A percentile compares a stretch with the other conserved stretches of the same genome.
These are phyloP conservation scores for Aspergillus piperis DNA, from an alignment of 2,329 filamentous ascomycete genomes.

Conservation along the genomic window DNA sequence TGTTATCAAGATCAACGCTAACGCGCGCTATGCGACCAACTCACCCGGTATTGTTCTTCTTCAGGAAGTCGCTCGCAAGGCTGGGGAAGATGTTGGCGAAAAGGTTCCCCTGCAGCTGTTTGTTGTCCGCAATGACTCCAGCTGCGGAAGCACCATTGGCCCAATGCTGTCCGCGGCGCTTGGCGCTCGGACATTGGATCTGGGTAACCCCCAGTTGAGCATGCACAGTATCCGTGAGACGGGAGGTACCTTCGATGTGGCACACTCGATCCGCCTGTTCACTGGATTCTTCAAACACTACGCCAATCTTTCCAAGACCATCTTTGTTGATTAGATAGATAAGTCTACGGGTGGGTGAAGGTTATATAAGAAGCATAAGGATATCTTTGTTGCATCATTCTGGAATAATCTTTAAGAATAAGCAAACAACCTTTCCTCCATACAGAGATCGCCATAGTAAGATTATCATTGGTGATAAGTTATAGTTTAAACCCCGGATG, in stretches of 20 bases:
- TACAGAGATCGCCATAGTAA: not conserved
- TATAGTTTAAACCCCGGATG: not conserved
- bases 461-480: too few relatives aligned
- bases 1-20: constrained; percentile 97
- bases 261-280: constrained; percentile 82
- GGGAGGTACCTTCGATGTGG: constrained; percentile 82
- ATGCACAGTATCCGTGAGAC: constrained; percentile 98
- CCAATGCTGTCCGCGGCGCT: constrained; percentile 91
- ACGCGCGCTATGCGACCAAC: constrained; percentile 95
- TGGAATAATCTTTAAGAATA: too few relatives aligned
- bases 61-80: constrained; percentile 76
- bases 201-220: constrained; percentile 90
- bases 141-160: constrained; percentile 94
- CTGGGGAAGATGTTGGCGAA: constrained; percentile 55
- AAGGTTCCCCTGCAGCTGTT: constrained; percentile 91
- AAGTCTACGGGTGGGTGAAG: not conserved
- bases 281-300: constrained; percentile 84
- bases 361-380: not conserved
- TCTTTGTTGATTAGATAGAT: constrained; percentile 69
- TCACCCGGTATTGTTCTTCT: constrained; percentile 90
- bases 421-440: too few relatives aligned
- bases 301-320: constrained; percentile 76
- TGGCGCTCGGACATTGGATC: constrained; percentile 83
- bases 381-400: not conserved
- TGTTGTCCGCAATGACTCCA: constrained; percentile 92